Percentiles rank a stretch among this genome's conserved stretches.
phyloP scores from a whole-genome alignment of 2,329 filamentous ascomycete genomes.

The Dactylella cylindrospora region DNA sequence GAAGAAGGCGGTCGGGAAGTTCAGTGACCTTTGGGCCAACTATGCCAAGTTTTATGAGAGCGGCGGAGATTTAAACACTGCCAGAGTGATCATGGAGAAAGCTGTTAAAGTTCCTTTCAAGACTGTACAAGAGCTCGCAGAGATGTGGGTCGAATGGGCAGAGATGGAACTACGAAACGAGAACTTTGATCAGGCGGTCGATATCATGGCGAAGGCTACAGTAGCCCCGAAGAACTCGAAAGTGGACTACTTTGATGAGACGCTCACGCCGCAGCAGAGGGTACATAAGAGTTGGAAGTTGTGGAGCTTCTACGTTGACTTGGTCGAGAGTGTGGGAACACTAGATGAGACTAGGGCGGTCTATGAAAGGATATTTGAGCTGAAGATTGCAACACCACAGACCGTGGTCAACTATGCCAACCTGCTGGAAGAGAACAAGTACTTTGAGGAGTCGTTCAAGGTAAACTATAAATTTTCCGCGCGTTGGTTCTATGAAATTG shows the following conservation, averaged over 20 bases:
- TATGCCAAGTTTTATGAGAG: slow-evolving; percentile 97
- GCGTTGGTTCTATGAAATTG: neutral
- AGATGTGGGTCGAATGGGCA: slow-evolving; percentile 99
- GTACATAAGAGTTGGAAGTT: slow-evolving; percentile 99
- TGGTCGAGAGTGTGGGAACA: slow-evolving; percentile 90
- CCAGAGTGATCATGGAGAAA: slow-evolving; percentile 93
- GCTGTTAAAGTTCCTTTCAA: slow-evolving; percentile 97
- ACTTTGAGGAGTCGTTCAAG: slow-evolving; percentile 97
- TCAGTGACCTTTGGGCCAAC: slow-evolving; percentile 92
- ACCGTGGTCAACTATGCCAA: slow-evolving; percentile 99
- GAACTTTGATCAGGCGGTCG: slow-evolving; percentile 90
- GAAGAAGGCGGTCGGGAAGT: slow-evolving; percentile 89
- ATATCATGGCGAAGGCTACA: slow-evolving; percentile 95
- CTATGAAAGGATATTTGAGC: slow-evolving; percentile 96
- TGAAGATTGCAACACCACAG: slow-evolving; percentile 95
- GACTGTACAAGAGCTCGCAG: slow-evolving; percentile 91
- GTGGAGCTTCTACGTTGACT: slow-evolving; percentile 98
- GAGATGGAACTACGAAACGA: slow-evolving; percentile 96
- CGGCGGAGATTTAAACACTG: slow-evolving; percentile 78
- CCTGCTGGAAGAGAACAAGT: slow-evolving; percentile 87
- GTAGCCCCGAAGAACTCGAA: slow-evolving; percentile 96
- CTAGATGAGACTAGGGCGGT: slow-evolving; percentile 90
- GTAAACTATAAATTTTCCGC: slow-evolving; percentile 39
- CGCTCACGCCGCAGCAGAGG: slow-evolving; percentile 85
- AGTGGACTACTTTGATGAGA: slow-evolving; percentile 99